Base-by-base conservation (phyloP, 768 basidiomycete species). In the Amanita pseudoporphyria region DNA sequence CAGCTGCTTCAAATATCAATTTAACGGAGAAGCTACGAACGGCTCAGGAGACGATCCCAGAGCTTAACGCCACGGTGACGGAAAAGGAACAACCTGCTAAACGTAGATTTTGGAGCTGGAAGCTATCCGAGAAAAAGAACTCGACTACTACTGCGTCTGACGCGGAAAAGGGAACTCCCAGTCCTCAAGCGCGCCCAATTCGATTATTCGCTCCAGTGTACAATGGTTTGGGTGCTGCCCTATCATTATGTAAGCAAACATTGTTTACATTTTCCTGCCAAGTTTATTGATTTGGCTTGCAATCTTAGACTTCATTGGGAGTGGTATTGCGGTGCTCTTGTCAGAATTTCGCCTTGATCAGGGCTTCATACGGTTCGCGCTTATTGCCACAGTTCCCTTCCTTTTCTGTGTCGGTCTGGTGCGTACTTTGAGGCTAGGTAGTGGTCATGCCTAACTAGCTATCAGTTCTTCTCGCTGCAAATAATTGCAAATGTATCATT, bases 371-470 rank as follows among this genome's bases (percentile, higher is more conserved):
- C 75, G 90, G 9, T 88, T 93, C 49, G 76, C 71, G 2, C 74
- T 94, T 1, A 54, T 88, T 9, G 71, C 62, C 12, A 79, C 85
- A 1, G 64, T 72, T 0, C 90, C 90, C 0, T 78, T 88, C 60
- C 70, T 89, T 5, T 76, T 87, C 55, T 90, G 87, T 52, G 74
- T 93, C 6, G 79, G 84, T 2, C 61, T 90, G 57, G 86, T 87
- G 58, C 62, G 81, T 44, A 16, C 45, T 41, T 19, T 46, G 18
- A 14, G 9, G 9, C 9, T 28, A 13, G 35, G 24, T 50, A 28
- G 9, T 31, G 24, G 22, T 35, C 30, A 49, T 51, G 44, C 47
- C 38, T 30, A 28, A 19, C 51, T 28, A 32, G 49, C n/a, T 21
- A 47, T 16, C 51, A 88, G 84, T 88, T 89, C 70, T 88, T 88